Evolutionary conservation across 129 eudicot genomes (phyloP).

Genomic region (Erigeron canadensis): DNA sequence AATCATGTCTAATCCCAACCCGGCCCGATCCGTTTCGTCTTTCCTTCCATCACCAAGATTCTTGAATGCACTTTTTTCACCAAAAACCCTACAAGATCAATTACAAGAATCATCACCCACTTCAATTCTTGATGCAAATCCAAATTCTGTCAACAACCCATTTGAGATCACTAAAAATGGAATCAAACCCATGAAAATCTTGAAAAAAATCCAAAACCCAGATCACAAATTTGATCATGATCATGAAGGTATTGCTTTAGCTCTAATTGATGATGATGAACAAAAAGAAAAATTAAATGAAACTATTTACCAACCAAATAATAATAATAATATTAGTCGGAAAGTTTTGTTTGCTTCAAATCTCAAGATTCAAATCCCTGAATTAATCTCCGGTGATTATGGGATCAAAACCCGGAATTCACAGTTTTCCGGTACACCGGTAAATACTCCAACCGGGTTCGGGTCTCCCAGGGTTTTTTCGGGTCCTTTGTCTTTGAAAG

Average conservation of each 20-base stretch:
- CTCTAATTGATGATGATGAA: constrained; percentile 30
- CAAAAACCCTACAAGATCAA: constrained; percentile 46
- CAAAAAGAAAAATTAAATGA: constrained; percentile 32
- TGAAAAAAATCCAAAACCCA: constrained; percentile 30
- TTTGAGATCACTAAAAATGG: constrained; percentile 35
- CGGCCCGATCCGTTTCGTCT: constrained; percentile 42
- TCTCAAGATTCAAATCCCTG: constrained; percentile 70
- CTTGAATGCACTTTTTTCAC: constrained; percentile 45
- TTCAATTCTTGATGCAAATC: constrained; percentile 62
- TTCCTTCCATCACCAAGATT: constrained; percentile 61
- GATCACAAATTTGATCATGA: constrained; percentile 52
- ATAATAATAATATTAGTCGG: constrained; percentile 34
- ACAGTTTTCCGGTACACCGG: constrained; percentile 38
- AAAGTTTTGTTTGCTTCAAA: constrained; percentile 60
- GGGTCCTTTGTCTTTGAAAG: constrained; percentile 44
- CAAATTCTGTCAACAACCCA: constrained; percentile 48
- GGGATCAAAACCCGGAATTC: constrained; percentile 66
- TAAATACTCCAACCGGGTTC: constrained; percentile 30
- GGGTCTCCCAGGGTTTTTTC: constrained; percentile 38
- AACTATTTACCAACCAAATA: constrained; percentile 23
- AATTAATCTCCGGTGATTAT: constrained; percentile 55
- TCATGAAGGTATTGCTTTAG: constrained; percentile 56
- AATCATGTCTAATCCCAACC: constrained; percentile 23
- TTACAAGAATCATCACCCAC: constrained; percentile 67
- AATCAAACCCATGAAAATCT: constrained; percentile 37